These are phyloP conservation scores for Colletotrichum tanaceti DNA, from an alignment of 2,329 filamentous ascomycete genomes.

Conservation along the genomic window DNA sequence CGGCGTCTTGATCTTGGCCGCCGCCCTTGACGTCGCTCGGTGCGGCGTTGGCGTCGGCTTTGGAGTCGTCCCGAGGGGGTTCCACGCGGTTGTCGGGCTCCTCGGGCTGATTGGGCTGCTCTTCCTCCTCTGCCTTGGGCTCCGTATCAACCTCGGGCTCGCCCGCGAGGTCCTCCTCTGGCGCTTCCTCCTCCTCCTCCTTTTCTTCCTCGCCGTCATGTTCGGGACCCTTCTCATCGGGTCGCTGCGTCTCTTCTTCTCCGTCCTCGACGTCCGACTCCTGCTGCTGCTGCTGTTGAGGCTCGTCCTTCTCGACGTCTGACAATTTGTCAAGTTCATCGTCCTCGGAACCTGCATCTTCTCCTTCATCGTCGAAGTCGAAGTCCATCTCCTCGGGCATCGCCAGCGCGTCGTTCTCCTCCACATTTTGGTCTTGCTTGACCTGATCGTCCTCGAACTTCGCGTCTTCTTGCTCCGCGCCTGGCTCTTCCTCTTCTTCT, in stretches of 20 bases:
- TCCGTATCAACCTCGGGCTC: conserved; percentile 58
- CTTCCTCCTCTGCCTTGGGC: conserved; percentile 64
- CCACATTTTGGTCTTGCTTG: conserved; percentile 77
- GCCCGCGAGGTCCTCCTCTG: conserved; percentile 49
- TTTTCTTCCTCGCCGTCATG: conserved; percentile 46
- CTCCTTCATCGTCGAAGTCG: conserved; percentile 78
- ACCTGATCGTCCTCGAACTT: conserved; percentile 67
- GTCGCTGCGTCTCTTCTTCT: conserved; percentile 47
- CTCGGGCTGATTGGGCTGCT: conserved; percentile 52
- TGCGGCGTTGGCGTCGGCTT: conserved; percentile 67
- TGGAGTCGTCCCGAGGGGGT: conserved; percentile 58
- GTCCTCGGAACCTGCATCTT: conserved; percentile 64
- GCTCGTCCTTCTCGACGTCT: conserved; percentile 57
- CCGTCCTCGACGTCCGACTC: conserved; percentile 51
- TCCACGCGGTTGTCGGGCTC: conserved; percentile 51
- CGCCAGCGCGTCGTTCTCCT: conserved; percentile 84
- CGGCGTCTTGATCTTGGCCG: conserved; percentile 73
- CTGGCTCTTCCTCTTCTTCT: conserved; percentile 68
- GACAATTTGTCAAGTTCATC: conserved; percentile 70
- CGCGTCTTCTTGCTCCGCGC: conserved; percentile 68
- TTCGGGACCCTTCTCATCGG: conserved; percentile 48
- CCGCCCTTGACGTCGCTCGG: conserved; percentile 73
- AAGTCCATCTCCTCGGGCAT: conserved; percentile 91
- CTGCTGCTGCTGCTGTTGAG: conserved; percentile 55
- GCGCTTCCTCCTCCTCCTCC: conserved; percentile 58